Evolutionary conservation across 768 basidiomycete genomes (phyloP).

Genomic region (Saitozyma podzolica): DNA sequence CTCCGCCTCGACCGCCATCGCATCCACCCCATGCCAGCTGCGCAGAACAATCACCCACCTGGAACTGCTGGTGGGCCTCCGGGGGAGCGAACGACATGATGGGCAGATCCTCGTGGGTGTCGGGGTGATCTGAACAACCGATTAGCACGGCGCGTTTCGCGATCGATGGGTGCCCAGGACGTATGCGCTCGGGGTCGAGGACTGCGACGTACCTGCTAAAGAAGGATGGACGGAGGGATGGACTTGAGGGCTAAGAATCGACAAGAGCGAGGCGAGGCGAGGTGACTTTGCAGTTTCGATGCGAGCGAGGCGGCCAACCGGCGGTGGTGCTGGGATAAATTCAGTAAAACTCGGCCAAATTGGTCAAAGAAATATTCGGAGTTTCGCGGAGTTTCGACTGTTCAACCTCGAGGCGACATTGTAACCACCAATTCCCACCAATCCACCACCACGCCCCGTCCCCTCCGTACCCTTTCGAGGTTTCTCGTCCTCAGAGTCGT

Average conservation of each 20-base stretch:
- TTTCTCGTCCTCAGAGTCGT: neutral
- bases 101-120: conserved; percentile 24
- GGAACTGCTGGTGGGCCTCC: conserved; percentile 92
- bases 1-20: neutral
- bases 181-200: no score
- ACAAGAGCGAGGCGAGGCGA: no score
- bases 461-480: neutral
- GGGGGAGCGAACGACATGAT: conserved; percentile 96
- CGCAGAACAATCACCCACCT: conserved; percentile 58
- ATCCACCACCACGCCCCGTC: neutral
- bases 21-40: neutral
- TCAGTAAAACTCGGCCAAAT: conserved; percentile 9
- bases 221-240: no score
- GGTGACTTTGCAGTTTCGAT: no score
- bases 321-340: conserved; percentile 17
- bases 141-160: neutral
- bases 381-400: conserved; percentile 46
- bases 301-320: neutral
- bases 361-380: conserved; percentile 16
- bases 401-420: conserved; percentile 1
- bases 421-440: neutral
- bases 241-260: neutral
- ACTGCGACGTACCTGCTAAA: no score
- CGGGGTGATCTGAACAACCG: neutral
- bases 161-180: no score